phyloP scores from a whole-genome alignment of 306 rosid genomes.

The Fragaria nilgerrensis region DNA sequence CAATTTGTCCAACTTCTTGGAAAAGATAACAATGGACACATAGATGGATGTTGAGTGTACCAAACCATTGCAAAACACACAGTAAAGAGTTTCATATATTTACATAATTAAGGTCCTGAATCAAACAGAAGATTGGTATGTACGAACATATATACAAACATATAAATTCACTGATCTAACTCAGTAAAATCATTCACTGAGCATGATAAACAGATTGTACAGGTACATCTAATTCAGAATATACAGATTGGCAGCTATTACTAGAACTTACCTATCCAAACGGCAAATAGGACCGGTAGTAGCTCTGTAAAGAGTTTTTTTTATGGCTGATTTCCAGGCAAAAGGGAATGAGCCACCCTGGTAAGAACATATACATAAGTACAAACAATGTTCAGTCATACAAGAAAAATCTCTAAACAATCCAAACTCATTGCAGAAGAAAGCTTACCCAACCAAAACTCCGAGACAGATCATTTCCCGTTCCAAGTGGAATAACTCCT shows the following conservation, averaged over 20 bases:
- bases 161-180: slow-evolving; percentile 13
- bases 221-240: slow-evolving; percentile 5
- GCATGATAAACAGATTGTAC: slow-evolving; percentile 6
- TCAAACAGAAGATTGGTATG: background rate
- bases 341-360: slow-evolving; percentile 99
- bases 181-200: background rate
- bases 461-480: slow-evolving; percentile 94
- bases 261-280: slow-evolving; percentile 65
- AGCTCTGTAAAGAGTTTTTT: slow-evolving; percentile 65
- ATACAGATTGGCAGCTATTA: background rate
- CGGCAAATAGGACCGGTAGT: slow-evolving; percentile 49
- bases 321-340: slow-evolving; percentile 85
- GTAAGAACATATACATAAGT: slow-evolving; percentile 18
- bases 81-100: background rate
- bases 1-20: background rate
- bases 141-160: background rate
- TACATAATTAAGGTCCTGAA: background rate
- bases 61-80: background rate
- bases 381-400: slow-evolving; percentile 27
- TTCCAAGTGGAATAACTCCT: slow-evolving; percentile 89
- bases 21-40: background rate
- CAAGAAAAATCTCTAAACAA: slow-evolving; percentile 18
- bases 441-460: slow-evolving; percentile 90
- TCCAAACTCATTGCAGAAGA: slow-evolving; percentile 17
- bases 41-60: background rate